A percentile compares a stretch with the other conserved stretches of the same genome.
phyloP scores from a whole-genome alignment of 2,329 filamentous ascomycete species.

The Trichoderma pleuroti region DNA sequence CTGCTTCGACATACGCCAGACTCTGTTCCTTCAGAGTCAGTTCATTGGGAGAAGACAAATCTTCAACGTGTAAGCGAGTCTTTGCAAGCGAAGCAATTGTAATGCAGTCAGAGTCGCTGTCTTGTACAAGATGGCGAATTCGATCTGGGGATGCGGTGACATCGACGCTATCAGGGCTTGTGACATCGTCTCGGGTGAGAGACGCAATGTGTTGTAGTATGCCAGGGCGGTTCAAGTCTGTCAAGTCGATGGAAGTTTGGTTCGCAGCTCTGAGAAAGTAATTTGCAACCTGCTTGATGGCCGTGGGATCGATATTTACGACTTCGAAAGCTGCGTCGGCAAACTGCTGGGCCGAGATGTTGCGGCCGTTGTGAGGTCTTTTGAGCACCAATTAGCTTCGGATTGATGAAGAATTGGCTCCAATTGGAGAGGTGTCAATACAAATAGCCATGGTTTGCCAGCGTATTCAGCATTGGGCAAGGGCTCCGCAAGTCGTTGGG shows the following conservation, averaged over 20 bases:
- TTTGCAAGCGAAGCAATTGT: constrained; percentile 17
- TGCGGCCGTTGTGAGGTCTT: constrained; percentile 23
- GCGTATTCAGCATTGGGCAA: constrained; percentile 27
- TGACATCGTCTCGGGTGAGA: constrained; percentile 19
- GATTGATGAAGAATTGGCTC: background rate
- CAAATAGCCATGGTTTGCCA: constrained; percentile 27
- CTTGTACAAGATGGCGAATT: constrained; percentile 15
- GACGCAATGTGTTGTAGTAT: constrained; percentile 22
- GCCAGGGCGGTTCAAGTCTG: constrained; percentile 19
- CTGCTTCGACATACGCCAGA: constrained; percentile 16
- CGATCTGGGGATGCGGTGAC: background rate
- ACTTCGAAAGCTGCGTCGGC: constrained; percentile 22
- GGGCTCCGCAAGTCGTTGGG: constrained; percentile 21
- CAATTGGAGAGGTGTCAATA: background rate
- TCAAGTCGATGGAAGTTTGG: constrained; percentile 16
- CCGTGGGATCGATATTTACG: constrained; percentile 20
- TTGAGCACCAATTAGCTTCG: background rate
- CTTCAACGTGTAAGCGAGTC: constrained; percentile 19
- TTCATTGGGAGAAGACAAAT: constrained; percentile 14
- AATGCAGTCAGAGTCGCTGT: constrained; percentile 18
- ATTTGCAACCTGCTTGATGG: background rate
- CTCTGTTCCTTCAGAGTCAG: constrained; percentile 1
- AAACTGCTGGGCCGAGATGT: constrained; percentile 22
- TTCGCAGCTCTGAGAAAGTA: constrained; percentile 16
- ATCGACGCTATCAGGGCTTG: background rate